A percentile compares a stretch with the other conserved stretches of the same genome.
These are phyloP conservation scores for Trichoderma hamatum DNA, from an alignment of 2,329 filamentous ascomycete species.

Conservation along the genomic window DNA sequence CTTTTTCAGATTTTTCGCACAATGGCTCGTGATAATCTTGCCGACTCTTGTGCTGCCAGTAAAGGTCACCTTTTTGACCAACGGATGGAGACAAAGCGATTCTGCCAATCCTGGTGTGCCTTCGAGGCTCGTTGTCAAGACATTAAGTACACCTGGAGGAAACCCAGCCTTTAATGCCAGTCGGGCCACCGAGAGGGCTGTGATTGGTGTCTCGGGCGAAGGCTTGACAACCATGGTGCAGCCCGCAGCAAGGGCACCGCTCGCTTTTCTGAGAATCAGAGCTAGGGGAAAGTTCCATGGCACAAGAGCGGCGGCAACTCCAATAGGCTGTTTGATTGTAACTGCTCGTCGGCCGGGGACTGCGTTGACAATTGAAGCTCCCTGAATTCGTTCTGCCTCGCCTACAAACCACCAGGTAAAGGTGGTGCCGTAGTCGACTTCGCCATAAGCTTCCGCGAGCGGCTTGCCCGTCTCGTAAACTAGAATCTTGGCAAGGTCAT, in stretches of 20 bases:
- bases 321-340: constrained; percentile 62
- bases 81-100: constrained; percentile 49
- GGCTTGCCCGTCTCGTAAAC: constrained; percentile 61
- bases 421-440: constrained; percentile 57
- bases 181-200: constrained; percentile 68
- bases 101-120: constrained; percentile 51
- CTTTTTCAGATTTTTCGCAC: constrained; percentile 67
- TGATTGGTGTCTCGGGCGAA: constrained; percentile 74
- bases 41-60: constrained; percentile 74
- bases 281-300: constrained; percentile 63
- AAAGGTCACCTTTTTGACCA: constrained; percentile 70
- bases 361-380: constrained; percentile 61
- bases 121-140: constrained; percentile 49
- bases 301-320: constrained; percentile 41
- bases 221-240: constrained; percentile 78
- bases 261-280: constrained; percentile 52
- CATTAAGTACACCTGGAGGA: constrained; percentile 69
- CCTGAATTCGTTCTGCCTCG: constrained; percentile 56
- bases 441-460: constrained; percentile 54
- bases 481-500: constrained; percentile 46
- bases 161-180: constrained; percentile 73
- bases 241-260: constrained; percentile 67
- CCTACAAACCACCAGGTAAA: constrained; percentile 62
- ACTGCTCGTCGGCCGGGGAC: constrained; percentile 66
- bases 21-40: constrained; percentile 62